phyloP scores from a whole-genome alignment of 202 grass and related monocot species.

The Setaria italica region DNA sequence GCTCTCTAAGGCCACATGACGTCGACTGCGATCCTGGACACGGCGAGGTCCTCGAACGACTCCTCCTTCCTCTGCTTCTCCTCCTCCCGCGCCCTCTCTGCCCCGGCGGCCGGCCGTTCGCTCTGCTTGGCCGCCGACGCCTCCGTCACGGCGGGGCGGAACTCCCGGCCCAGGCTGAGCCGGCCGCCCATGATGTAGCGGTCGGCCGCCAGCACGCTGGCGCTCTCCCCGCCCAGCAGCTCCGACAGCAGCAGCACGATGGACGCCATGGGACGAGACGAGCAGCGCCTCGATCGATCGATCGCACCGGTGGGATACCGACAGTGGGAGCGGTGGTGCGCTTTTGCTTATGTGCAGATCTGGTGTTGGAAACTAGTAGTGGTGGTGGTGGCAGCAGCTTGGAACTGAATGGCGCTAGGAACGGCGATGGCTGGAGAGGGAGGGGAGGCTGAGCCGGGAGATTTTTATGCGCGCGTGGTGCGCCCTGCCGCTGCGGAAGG shows the following conservation, averaged over 20 bases:
- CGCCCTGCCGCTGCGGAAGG: not conserved
- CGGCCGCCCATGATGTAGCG: slow-evolving; percentile 49
- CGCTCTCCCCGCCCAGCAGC: slow-evolving; percentile 55
- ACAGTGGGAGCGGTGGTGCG: too few relatives aligned
- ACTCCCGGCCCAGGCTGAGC: slow-evolving; percentile 35
- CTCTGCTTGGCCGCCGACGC: not conserved
- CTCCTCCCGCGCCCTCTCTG: not conserved
- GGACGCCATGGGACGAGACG: slow-evolving; percentile 40
- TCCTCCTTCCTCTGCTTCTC: not conserved
- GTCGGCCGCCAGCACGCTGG: slow-evolving; percentile 48
- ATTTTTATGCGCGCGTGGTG: not conserved
- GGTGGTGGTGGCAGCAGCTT: not conserved
- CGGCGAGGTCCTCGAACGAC: slow-evolving; percentile 49
- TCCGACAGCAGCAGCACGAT: slow-evolving; percentile 59
- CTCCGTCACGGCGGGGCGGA: slow-evolving; percentile 2
- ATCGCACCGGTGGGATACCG: not conserved
- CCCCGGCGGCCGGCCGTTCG: not conserved
- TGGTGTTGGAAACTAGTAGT: not conserved
- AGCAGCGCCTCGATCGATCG: not conserved
- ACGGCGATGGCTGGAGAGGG: not conserved
- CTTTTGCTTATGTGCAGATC: too few relatives aligned
- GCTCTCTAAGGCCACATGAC: slow-evolving; percentile 53
- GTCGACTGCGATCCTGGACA: slow-evolving; percentile 50
- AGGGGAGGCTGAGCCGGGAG: not conserved
- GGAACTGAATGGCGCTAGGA: not conserved